Conservation (phyloP, 371 early-diverging fungal genomes). For the Apophysomyces elegans region DNA sequence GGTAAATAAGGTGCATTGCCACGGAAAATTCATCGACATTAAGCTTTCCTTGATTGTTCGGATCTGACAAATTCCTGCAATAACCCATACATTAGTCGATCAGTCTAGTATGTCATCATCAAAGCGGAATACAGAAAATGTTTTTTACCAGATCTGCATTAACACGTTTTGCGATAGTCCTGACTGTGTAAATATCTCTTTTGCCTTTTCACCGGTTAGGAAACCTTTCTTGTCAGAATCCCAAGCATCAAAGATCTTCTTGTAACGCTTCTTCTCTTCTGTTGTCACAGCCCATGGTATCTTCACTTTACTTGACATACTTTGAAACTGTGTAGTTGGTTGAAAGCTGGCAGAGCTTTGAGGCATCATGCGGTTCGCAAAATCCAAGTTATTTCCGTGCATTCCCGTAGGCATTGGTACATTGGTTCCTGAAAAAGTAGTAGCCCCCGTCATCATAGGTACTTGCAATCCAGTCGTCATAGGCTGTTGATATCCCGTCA, state of each 20-base stretch:
- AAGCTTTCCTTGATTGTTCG: conserved; percentile 84
- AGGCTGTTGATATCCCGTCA: conserved; percentile 19
- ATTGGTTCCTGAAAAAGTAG: conserved; percentile 21
- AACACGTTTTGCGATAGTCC: conserved; percentile 79
- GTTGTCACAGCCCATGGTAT: conserved; percentile 82
- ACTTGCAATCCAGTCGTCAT: conserved; percentile 27
- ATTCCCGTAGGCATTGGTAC: conserved; percentile 50
- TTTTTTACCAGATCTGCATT: conserved; percentile 80
- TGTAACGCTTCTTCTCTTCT: conserved; percentile 81
- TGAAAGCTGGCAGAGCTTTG: conserved; percentile 16
- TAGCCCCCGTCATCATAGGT: conserved; percentile 44
- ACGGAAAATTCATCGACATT: conserved; percentile 92
- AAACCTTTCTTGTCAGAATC: conserved; percentile 79
- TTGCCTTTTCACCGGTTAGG: conserved; percentile 80
- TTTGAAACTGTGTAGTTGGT: conserved; percentile 29
- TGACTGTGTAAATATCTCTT: conserved; percentile 86
- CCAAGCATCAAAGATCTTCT: conserved; percentile 87
- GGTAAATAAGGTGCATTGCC: conserved; percentile 91
- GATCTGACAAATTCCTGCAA: conserved; percentile 80
- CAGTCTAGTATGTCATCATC: not conserved
- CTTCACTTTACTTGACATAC: conserved; percentile 37
- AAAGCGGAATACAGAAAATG: not conserved
- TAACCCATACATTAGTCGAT: not conserved
- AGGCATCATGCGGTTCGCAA: conserved; percentile 57
- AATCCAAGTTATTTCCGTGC: conserved; percentile 41